Percentiles rank a stretch among this genome's conserved stretches.
Conservation (phyloP, 805 yeast species). For the Torulaspora delbrueckii region DNA sequence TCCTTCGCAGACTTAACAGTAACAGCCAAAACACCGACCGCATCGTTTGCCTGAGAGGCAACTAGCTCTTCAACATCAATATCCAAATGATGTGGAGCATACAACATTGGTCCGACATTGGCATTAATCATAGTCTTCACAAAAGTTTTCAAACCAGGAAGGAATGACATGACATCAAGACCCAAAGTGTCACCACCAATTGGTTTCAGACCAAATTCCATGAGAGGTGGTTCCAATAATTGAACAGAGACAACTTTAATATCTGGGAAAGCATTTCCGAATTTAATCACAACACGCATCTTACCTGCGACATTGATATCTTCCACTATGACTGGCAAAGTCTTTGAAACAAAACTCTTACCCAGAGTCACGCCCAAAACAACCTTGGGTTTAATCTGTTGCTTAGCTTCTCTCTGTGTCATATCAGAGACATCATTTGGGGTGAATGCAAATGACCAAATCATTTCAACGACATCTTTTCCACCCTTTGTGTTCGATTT, state of each 20-base stretch:
- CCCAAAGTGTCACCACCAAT: slow-evolving; percentile 89
- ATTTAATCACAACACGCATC: slow-evolving; percentile 57
- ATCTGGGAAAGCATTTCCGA: slow-evolving; percentile 70
- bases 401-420: slow-evolving; percentile 69
- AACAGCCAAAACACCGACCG: slow-evolving; percentile 64
- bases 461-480: slow-evolving; percentile 68
- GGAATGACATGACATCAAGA: slow-evolving; percentile 73
- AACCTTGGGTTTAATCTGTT: slow-evolving; percentile 73
- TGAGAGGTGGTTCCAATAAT: slow-evolving; percentile 70
- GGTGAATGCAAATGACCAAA: slow-evolving; percentile 75
- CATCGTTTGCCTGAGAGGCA: slow-evolving; percentile 59
- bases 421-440: slow-evolving; percentile 80
- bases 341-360: slow-evolving; percentile 71
- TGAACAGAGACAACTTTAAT: slow-evolving; percentile 66
- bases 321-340: slow-evolving; percentile 73
- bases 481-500: slow-evolving; percentile 70
- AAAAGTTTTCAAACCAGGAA: slow-evolving; percentile 72
- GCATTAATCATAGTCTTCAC: slow-evolving; percentile 67
- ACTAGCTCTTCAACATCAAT: slow-evolving; percentile 68
- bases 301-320: slow-evolving; percentile 73
- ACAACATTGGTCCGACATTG: slow-evolving; percentile 68
- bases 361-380: slow-evolving; percentile 78
- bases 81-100: slow-evolving; percentile 77
- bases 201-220: slow-evolving; percentile 77
- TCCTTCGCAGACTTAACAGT: slow-evolving; percentile 51